Conservation (phyloP, 108 stramenopile species). For the Mediolabrus comicus region DNA sequence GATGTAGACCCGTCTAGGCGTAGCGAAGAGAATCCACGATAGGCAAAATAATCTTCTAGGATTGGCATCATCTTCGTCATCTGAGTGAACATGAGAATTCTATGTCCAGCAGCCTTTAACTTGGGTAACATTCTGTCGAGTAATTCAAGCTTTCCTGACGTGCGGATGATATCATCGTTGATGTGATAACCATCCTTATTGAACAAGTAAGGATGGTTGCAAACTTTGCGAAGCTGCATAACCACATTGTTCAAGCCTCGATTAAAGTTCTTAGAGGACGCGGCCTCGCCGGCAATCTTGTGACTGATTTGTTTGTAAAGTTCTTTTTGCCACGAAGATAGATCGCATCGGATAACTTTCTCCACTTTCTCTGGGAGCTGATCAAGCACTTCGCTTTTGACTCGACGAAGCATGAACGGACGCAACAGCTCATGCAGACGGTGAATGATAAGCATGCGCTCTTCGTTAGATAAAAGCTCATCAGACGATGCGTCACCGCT, state of each 20-base stretch:
- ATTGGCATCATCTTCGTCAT: constrained; percentile 96
- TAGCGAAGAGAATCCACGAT: constrained; percentile 89
- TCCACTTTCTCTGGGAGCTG: constrained; percentile 90
- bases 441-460: constrained; percentile 67
- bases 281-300: constrained; percentile 64
- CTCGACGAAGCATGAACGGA: constrained; percentile 97
- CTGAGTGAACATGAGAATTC: constrained; percentile 97
- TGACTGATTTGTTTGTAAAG: constrained; percentile 86
- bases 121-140: constrained; percentile 89
- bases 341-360: constrained; percentile 89
- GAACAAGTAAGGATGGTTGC: constrained; percentile 99
- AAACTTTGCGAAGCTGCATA: constrained; percentile 99
- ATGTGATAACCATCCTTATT: constrained; percentile 91
- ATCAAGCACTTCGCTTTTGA: constrained; percentile 92
- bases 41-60: constrained; percentile 88
- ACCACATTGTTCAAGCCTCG: constrained; percentile 91
- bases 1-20: constrained; percentile 98
- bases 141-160: constrained; percentile 82
- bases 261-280: constrained; percentile 35
- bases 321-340: constrained; percentile 91
- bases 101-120: constrained; percentile 82
- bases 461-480: constrained; percentile 75
- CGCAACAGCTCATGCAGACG: constrained; percentile 96
- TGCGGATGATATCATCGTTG: constrained; percentile 82
- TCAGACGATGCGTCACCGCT: constrained; percentile 51